Base-by-base conservation (phyloP, 2,329 filamentous ascomycete species). In the Aspergillaceae sp. region DNA sequence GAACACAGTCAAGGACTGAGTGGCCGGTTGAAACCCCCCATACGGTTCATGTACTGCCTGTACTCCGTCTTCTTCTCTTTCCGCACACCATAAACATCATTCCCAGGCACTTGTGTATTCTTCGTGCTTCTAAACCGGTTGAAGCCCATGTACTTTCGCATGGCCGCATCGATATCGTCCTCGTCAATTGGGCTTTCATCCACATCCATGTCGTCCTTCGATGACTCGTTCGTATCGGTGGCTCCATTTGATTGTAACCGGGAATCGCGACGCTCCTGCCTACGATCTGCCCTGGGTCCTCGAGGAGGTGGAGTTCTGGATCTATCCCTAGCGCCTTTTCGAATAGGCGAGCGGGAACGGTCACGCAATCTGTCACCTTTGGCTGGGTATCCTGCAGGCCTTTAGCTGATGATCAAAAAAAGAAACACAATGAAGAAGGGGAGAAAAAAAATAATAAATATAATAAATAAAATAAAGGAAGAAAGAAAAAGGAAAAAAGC, bases 21-120 rank as follows among this genome's bases (percentile, higher is more conserved):
- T 29, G 72, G 72, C 51, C 72, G 60, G 54, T 75, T 75, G 61
- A 75, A 75, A 45, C 72, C 72, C 47, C 72, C 72, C 29, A 64
- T 53, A 52, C 72, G 71, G 52, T 74, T 75, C 81, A 98, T 98
- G 68, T 98, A 98, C 77, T 98, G 92, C 56, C 92, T 78, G 62
- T 96, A 97, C 73, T 94, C 80, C 9, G 84, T 86, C 79, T 88
- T 90, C 80, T 95, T 96, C 71, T 92, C 88, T 75, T 92, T 96
- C 55, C 84, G 75, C 44, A 96, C 82, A 0, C 75, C 87, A 46
- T 86, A 90, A 37, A 84, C 80, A 61, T 89, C 82, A 63, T 98
- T 98, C 2, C 92, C 92, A 0, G 79, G 77, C 1, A 98, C 83
- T 63, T 96, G 94, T 45, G 85, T 88, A 49, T 86, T 82, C 68